phyloP scores from a whole-genome alignment of 805 yeast genomes.

The Candida endomychidarum region DNA sequence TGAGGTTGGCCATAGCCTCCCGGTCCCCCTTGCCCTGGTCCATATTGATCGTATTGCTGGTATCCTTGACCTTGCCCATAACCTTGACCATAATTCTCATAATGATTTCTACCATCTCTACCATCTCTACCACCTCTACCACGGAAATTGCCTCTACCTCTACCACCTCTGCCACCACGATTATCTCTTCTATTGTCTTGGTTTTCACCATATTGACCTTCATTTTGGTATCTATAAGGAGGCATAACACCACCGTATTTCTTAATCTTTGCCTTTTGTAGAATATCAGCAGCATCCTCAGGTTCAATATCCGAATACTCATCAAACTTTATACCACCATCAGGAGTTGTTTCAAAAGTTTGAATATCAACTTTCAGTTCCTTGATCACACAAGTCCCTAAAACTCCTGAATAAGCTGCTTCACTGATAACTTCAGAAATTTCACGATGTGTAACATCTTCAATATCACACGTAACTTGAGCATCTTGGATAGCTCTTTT shows the following conservation, averaged over 20 bases:
- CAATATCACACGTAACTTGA: slow-evolving; percentile 40
- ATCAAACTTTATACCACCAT: slow-evolving; percentile 78
- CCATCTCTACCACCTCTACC: slow-evolving; percentile 7
- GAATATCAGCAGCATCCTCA: slow-evolving; percentile 61
- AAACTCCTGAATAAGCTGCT: slow-evolving; percentile 77
- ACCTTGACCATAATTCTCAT: not conserved
- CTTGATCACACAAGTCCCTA: slow-evolving; percentile 67
- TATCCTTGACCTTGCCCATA: not conserved
- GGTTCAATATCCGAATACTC: slow-evolving; percentile 73
- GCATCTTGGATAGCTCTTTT: slow-evolving; percentile 39
- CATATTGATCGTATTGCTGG: slow-evolving; percentile 1
- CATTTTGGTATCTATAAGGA: slow-evolving; percentile 13
- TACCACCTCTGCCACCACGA: slow-evolving; percentile 17
- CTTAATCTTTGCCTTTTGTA: slow-evolving; percentile 44
- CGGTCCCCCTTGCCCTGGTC: no score
- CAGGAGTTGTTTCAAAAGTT: slow-evolving; percentile 64
- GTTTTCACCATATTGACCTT: slow-evolving; percentile 3
- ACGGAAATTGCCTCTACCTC: slow-evolving; percentile 11
- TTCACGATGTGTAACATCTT: slow-evolving; percentile 30
- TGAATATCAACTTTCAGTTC: slow-evolving; percentile 62
- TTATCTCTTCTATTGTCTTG: slow-evolving; percentile 13
- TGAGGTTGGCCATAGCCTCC: slow-evolving; percentile 1
- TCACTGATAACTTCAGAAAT: slow-evolving; percentile 51
- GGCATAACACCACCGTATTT: slow-evolving; percentile 21
- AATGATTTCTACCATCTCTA: not conserved